Percentiles rank a stretch among this genome's conserved stretches.
Conservation (phyloP, 2,329 filamentous ascomycete genomes). For the Clarireedia hainanense region DNA sequence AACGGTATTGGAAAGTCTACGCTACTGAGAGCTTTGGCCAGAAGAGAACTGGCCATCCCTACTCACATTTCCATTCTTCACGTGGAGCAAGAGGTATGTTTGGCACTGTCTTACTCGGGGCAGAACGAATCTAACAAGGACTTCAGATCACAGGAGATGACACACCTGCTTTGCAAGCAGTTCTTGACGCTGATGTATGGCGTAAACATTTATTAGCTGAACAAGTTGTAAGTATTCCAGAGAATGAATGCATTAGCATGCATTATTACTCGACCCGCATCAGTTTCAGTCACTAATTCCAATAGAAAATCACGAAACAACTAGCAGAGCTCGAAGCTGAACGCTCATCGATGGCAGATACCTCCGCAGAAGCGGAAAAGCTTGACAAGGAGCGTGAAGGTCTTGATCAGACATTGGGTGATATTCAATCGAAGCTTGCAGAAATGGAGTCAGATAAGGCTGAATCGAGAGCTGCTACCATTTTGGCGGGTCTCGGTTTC, state of each 20-base stretch:
- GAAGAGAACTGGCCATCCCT: slow-evolving; percentile 88
- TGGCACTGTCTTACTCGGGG: background rate
- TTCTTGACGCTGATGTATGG: slow-evolving; percentile 97
- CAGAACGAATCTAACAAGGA: slow-evolving; percentile 32
- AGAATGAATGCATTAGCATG: background rate
- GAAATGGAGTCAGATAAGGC: slow-evolving; percentile 99
- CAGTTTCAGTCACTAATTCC: slow-evolving; percentile 9
- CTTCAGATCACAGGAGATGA: slow-evolving; percentile 78
- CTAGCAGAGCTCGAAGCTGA: slow-evolving; percentile 71
- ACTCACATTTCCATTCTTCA: slow-evolving; percentile 98
- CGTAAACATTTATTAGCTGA: slow-evolving; percentile 88
- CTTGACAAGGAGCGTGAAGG: slow-evolving; percentile 84
- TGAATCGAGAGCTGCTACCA: slow-evolving; percentile 89
- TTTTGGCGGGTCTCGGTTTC: slow-evolving; percentile 94
- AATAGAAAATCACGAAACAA: slow-evolving; percentile 64
- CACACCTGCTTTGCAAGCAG: slow-evolving; percentile 87
- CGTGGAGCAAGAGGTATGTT: slow-evolving; percentile 84
- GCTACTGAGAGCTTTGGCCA: slow-evolving; percentile 81
- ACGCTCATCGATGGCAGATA: slow-evolving; percentile 76
- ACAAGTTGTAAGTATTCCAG: slow-evolving; percentile 56
- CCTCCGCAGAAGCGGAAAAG: slow-evolving; percentile 77
- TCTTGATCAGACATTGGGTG: slow-evolving; percentile 81
- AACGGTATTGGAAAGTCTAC: slow-evolving; percentile 99
- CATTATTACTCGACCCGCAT: background rate
- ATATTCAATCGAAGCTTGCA: slow-evolving; percentile 83